Conservation (phyloP, 2,329 filamentous ascomycete genomes). For the Talaromyces atroroseus region DNA sequence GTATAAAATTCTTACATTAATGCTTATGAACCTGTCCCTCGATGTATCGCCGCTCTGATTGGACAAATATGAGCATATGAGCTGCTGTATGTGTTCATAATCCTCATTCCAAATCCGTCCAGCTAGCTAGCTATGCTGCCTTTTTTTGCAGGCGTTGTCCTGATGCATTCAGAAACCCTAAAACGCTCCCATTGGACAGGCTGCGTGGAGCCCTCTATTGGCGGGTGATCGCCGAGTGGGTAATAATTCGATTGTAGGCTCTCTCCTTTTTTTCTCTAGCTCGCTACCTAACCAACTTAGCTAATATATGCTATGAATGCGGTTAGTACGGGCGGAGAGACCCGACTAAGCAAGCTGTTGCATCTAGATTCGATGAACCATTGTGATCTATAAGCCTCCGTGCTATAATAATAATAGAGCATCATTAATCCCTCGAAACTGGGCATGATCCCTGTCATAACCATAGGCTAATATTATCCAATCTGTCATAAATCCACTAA, state of each 20-base stretch:
- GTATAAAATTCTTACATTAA: too few species aligned
- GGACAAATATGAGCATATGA: neutral
- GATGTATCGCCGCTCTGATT: neutral
- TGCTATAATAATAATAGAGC: neutral
- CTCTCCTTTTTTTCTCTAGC: neutral
- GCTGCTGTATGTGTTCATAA: neutral
- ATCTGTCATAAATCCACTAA: neutral
- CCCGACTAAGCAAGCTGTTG: neutral
- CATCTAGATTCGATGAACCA: neutral
- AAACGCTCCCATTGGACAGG: neutral
- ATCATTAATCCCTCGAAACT: neutral
- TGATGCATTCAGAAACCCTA: neutral
- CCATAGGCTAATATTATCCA: neutral
- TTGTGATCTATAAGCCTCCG: neutral
- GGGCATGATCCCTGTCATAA: neutral
- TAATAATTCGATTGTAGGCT: neutral
- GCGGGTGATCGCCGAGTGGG: constrained; percentile 7
- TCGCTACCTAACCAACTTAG: too few species aligned
- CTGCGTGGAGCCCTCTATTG: neutral
- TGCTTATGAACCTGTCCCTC: neutral
- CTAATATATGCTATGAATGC: too few species aligned
- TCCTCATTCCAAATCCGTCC: too few species aligned
- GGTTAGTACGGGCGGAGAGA: too few species aligned
- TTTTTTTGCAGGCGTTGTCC: too few species aligned
- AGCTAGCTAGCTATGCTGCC: too few species aligned